A percentile compares a stretch with the other conserved stretches of the same genome.
phyloP scores from a whole-genome alignment of 495 filamentous ascomycete genomes.

The Podospora australis region DNA sequence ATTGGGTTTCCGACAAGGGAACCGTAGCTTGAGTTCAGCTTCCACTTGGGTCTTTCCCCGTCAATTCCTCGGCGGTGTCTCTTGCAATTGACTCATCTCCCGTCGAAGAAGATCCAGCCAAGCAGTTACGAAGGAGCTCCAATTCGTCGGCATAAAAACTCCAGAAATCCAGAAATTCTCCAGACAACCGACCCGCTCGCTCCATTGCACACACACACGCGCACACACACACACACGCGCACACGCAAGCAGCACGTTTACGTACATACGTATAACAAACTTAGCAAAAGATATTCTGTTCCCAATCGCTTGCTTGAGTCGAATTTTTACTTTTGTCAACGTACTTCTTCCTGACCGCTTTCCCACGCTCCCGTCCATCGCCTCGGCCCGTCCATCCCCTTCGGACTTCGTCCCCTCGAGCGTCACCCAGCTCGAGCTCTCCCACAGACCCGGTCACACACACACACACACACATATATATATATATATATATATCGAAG shows the following conservation, averaged over 20 bases:
- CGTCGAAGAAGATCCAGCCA: slow-evolving; percentile 2
- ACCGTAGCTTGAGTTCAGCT: slow-evolving; percentile 8
- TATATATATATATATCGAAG: no score
- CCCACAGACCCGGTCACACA: not conserved
- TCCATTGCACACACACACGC: no score
- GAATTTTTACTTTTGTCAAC: not conserved
- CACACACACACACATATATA: not conserved
- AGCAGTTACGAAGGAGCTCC: slow-evolving; percentile 7
- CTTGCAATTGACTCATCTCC: slow-evolving; percentile 22
- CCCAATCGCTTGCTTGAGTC: not conserved
- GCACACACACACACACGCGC: no score
- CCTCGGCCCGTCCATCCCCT: not conserved
- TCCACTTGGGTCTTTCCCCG: slow-evolving; percentile 11
- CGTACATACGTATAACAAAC: no score
- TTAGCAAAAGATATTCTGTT: not conserved
- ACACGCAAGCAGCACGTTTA: no score
- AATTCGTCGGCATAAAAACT: not conserved
- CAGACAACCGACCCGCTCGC: no score
- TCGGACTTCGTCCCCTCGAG: not conserved
- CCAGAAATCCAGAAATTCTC: no score
- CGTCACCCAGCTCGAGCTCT: not conserved
- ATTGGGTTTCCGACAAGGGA: slow-evolving; percentile 20
- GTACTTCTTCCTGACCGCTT: not conserved
- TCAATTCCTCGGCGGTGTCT: slow-evolving; percentile 20
- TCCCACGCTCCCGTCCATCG: not conserved